Conservation (phyloP, 73 alveolate genomes). For the Tetrahymena thermophila region DNA sequence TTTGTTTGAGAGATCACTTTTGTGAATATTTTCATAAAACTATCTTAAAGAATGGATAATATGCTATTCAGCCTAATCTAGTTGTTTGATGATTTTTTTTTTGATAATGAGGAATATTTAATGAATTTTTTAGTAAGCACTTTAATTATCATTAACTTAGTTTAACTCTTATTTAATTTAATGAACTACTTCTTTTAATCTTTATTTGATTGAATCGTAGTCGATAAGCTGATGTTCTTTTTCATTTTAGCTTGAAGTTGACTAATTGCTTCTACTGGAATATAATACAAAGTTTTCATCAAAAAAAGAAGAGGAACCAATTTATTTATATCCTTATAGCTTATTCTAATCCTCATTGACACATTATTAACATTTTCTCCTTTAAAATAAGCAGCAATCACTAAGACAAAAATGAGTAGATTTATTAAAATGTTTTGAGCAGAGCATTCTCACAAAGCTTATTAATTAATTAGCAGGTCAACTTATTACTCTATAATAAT, state of each 20-base stretch:
- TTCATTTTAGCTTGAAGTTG: background rate
- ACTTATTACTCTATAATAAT: background rate
- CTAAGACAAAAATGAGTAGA: background rate
- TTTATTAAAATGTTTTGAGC: background rate
- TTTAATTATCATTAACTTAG: background rate
- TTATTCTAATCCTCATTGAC: background rate
- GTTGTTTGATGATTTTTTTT: background rate
- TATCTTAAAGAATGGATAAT: background rate
- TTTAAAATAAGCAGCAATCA: background rate
- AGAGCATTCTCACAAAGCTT: background rate
- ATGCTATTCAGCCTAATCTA: background rate
- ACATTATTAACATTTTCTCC: background rate
- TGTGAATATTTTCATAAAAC: background rate
- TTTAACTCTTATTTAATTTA: background rate
- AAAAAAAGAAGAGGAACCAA: background rate
- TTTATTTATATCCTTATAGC: background rate
- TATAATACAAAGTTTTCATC: background rate
- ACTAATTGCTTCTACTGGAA: background rate
- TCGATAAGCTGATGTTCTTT: background rate
- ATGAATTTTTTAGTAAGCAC: background rate
- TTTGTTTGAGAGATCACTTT: background rate
- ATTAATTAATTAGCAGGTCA: background rate
- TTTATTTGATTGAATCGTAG: background rate
- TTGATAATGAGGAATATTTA: background rate
- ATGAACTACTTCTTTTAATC: background rate